phyloP scores from a whole-genome alignment of 2,329 filamentous ascomycete species.

The Colletotrichum sojae region DNA sequence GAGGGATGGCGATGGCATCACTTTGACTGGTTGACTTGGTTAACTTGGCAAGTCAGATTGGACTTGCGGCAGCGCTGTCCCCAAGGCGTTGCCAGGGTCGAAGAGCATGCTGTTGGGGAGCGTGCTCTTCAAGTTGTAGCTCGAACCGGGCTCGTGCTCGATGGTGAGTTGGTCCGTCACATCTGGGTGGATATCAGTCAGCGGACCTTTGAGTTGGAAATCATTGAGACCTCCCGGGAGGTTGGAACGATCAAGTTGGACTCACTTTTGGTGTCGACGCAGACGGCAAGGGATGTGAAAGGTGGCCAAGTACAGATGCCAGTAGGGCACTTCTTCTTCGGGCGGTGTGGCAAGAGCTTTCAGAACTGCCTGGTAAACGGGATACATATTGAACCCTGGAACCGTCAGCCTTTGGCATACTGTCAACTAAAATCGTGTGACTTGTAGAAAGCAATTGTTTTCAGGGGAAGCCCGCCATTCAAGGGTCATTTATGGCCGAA shows the following conservation, averaged over 20 bases:
- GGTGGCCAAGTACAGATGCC: slow-evolving; percentile 17
- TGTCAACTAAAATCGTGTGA: too few relatives aligned
- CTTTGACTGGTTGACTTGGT: too few relatives aligned
- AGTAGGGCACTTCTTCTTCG: not conserved
- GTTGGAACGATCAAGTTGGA: not conserved
- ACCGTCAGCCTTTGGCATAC: too few relatives aligned
- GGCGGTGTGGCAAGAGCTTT: slow-evolving; percentile 10
- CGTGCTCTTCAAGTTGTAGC: not conserved
- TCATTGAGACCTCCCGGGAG: too few relatives aligned
- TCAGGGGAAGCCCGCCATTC: too few relatives aligned
- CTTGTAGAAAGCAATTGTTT: too few relatives aligned
- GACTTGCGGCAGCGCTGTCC: too few relatives aligned
- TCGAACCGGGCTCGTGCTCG: not conserved
- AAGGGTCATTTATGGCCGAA: not conserved
- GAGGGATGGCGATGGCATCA: too few relatives aligned
- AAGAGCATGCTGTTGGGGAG: slow-evolving; percentile 6
- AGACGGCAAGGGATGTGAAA: slow-evolving; percentile 23
- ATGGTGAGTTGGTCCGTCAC: not conserved
- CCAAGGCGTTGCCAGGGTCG: not conserved
- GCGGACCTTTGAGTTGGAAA: too few relatives aligned
- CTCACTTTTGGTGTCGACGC: slow-evolving; percentile 16
- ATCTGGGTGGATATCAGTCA: not conserved
- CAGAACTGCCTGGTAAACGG: slow-evolving; percentile 5
- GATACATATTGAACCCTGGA: slow-evolving; percentile 17
- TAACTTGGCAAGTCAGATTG: too few relatives aligned